Percentiles rank a stretch among this genome's conserved stretches.
These are phyloP conservation scores for Silene noctiflora DNA, from an alignment of 179 eudicot species.

Conservation along the genomic window DNA sequence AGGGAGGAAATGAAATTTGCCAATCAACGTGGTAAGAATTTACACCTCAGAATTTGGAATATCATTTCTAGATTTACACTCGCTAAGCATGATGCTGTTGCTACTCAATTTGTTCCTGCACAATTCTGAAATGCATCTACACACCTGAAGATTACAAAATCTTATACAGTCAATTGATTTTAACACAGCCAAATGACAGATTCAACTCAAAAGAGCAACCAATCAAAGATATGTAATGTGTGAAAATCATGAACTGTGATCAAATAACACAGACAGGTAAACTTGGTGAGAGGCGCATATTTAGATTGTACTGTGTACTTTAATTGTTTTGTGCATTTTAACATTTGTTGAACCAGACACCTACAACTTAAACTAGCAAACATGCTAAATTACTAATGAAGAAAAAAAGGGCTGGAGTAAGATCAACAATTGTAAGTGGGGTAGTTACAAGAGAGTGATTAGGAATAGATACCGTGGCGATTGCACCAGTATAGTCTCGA, in stretches of 20 bases:
- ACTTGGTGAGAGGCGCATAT: neutral
- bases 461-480: constrained; percentile 60
- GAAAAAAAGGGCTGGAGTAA: neutral
- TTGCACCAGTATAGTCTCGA: constrained; percentile 72
- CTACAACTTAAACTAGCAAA: constrained; percentile 3
- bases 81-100: constrained; percentile 57
- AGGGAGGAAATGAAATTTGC: neutral
- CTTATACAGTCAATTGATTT: neutral
- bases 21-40: neutral
- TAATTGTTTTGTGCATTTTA: neutral
- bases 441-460: neutral
- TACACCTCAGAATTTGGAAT: constrained; percentile 85
- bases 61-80: constrained; percentile 78
- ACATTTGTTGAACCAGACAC: constrained; percentile 5
- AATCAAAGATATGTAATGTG: neutral
- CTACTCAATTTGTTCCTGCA: constrained; percentile 62
- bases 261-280: neutral
- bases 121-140: constrained; percentile 96
- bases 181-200: neutral
- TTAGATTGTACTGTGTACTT: neutral
- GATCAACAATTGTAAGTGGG: neutral
- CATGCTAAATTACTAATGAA: neutral
- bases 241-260: neutral
- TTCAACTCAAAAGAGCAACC: neutral
- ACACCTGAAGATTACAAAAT: constrained; percentile 50